These are phyloP conservation scores for Komagataella mondaviorum DNA, from an alignment of 805 yeast genomes.

Conservation along the genomic window DNA sequence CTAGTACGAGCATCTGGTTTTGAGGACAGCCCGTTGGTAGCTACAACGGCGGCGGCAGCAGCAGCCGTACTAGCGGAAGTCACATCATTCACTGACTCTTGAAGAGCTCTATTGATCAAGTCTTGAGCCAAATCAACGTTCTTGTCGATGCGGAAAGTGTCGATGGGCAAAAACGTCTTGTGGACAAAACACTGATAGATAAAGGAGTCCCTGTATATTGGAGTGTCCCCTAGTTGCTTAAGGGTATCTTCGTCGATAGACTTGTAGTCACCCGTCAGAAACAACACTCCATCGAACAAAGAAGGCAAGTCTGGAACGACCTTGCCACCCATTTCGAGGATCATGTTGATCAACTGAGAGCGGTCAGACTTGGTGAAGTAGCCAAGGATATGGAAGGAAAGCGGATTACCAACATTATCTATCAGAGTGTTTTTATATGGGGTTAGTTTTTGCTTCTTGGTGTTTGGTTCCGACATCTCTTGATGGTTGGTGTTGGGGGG, in stretches of 20 bases:
- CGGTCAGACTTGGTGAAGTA: not conserved
- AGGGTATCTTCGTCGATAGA: not conserved
- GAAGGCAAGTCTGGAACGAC: not conserved
- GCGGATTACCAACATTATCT: not conserved
- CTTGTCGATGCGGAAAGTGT: not conserved
- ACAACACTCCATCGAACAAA: not conserved
- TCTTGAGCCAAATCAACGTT: not conserved
- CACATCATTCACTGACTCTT: not conserved
- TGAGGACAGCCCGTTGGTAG: not conserved
- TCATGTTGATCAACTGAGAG: not conserved
- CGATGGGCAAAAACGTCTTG: not conserved
- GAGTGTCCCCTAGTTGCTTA: not conserved
- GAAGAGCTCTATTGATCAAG: not conserved
- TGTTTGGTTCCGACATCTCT: not conserved
- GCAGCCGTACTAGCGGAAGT: not conserved
- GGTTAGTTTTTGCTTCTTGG: not conserved
- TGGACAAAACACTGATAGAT: not conserved
- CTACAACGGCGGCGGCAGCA: slow-evolving; percentile 1
- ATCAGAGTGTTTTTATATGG: not conserved
- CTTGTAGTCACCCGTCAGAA: not conserved
- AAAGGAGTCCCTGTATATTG: not conserved
- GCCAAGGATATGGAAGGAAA: not conserved
- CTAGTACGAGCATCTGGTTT: not conserved
- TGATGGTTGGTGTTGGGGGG: not conserved
- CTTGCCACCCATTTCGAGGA: not conserved